A percentile compares a stretch with the other conserved stretches of the same genome.
phyloP scores from a whole-genome alignment of 352 stramenopile genomes.

The Pythium angustatum region DNA sequence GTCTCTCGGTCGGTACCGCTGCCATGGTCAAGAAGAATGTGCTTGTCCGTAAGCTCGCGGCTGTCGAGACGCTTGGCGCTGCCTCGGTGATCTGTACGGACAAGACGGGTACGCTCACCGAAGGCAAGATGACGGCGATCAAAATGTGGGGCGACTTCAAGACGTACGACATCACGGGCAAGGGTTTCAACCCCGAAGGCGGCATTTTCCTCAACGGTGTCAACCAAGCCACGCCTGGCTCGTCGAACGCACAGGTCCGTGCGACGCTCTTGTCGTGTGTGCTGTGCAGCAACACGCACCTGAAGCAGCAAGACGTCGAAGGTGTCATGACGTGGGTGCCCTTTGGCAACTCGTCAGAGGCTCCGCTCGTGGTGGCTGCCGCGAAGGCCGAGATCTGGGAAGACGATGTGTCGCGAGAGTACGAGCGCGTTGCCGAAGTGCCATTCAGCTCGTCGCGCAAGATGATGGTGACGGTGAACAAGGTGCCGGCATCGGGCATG shows the following conservation, averaged over 20 bases:
- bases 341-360: conserved; percentile 74
- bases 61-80: conserved; percentile 84
- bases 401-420: conserved; percentile 50
- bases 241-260: conserved; percentile 55
- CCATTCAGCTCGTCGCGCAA: conserved; percentile 96
- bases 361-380: conserved; percentile 68
- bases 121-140: conserved; percentile 82
- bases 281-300: conserved; percentile 75
- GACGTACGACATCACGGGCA: conserved; percentile 66
- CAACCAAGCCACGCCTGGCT: conserved; percentile 38
- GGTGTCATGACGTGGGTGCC: conserved; percentile 51
- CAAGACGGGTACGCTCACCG: conserved; percentile 95
- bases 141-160: conserved; percentile 77
- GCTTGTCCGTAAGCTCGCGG: conserved; percentile 84
- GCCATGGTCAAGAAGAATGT: conserved; percentile 81
- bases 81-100: conserved; percentile 93
- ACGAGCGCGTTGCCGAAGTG: conserved; percentile 86
- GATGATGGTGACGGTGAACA: conserved; percentile 90
- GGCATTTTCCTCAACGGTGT: conserved; percentile 49
- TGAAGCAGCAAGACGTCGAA: conserved; percentile 63
- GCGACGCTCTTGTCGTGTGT: conserved; percentile 61
- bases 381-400: conserved; percentile 70
- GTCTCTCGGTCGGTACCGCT: conserved; percentile 64
- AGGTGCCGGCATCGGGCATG: conserved; percentile 38
- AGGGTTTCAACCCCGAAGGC: conserved; percentile 61